These are phyloP conservation scores for Hirsutella rhossiliensis DNA, from an alignment of 2,329 filamentous ascomycete genomes.

Conservation along the genomic window DNA sequence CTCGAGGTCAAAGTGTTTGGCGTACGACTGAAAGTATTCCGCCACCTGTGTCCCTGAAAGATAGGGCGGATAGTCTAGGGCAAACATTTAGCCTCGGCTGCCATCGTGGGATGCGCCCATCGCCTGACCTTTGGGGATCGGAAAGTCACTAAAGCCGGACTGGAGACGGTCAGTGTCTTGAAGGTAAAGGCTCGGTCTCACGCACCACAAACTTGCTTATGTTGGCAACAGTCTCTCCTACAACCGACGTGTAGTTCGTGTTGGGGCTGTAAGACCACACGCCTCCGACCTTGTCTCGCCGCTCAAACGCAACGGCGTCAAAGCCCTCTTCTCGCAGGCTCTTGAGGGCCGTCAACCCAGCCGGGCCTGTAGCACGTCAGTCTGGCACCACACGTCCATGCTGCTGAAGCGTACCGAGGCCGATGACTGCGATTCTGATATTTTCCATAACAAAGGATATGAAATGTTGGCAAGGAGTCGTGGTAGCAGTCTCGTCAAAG, in stretches of 20 bases:
- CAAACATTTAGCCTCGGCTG: not conserved
- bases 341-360: constrained; percentile 15
- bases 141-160: constrained; percentile 25
- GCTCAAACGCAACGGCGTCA: constrained; percentile 29
- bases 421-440: constrained; percentile 12
- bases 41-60: constrained; percentile 15
- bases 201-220: constrained; percentile 6
- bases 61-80: constrained; percentile 8
- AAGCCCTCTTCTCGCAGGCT: constrained; percentile 31
- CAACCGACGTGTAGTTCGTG: constrained; percentile 1
- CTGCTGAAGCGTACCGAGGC: constrained; percentile 11
- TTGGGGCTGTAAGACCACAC: constrained; percentile 19
- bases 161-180: constrained; percentile 1
- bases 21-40: constrained; percentile 21
- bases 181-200: not conserved
- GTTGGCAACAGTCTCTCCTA: constrained; percentile 1
- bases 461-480: not conserved
- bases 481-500: not conserved
- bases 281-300: constrained; percentile 26
- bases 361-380: not conserved
- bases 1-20: constrained; percentile 18
- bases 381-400: not conserved
- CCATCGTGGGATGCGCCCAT: no score
- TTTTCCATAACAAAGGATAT: not conserved
- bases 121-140: constrained; percentile 14